Conservation (phyloP, 1,284 basidiomycete species). For the Ceratobasidium sp. region DNA sequence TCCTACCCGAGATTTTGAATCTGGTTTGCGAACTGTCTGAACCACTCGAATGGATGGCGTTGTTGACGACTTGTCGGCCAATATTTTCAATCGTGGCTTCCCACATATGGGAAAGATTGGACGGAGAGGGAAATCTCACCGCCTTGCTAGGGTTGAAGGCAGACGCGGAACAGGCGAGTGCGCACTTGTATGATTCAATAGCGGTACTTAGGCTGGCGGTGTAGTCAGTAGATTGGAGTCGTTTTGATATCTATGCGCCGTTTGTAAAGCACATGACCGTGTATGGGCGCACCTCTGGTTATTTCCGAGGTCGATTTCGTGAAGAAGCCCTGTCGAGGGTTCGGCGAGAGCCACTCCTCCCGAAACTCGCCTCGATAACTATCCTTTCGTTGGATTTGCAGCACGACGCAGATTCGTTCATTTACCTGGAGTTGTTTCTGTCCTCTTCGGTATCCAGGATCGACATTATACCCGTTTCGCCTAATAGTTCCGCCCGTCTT, state of each 20-base stretch:
- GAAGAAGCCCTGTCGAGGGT: not conserved
- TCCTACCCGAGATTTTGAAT: not conserved
- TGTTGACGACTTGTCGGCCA: not conserved
- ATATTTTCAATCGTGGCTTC: not conserved
- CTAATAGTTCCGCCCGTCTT: not conserved
- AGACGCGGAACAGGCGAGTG: too few species aligned
- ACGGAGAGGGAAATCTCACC: not conserved
- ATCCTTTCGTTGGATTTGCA: conserved; percentile 5
- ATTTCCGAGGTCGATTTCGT: conserved; percentile 2
- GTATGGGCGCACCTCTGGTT: conserved; percentile 10
- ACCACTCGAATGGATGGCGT: not conserved
- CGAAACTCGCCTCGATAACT: conserved; percentile 7
- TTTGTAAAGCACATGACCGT: conserved; percentile 20
- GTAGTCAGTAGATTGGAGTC: not conserved
- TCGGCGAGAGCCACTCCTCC: not conserved
- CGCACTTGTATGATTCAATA: too few species aligned
- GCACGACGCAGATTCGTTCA: conserved; percentile 8
- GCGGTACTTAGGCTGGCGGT: too few species aligned
- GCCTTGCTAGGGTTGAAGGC: not conserved
- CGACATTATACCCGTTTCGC: not conserved
- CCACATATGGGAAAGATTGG: not conserved
- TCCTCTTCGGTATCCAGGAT: not conserved
- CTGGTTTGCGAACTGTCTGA: not conserved
- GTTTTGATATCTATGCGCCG: conserved; percentile 26
- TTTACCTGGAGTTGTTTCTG: conserved; percentile 13